Percentiles rank a stretch among this genome's conserved stretches.
Evolutionary conservation across 495 filamentous ascomycete species (phyloP).

Genomic region (Hyaloscypha bicolor): DNA sequence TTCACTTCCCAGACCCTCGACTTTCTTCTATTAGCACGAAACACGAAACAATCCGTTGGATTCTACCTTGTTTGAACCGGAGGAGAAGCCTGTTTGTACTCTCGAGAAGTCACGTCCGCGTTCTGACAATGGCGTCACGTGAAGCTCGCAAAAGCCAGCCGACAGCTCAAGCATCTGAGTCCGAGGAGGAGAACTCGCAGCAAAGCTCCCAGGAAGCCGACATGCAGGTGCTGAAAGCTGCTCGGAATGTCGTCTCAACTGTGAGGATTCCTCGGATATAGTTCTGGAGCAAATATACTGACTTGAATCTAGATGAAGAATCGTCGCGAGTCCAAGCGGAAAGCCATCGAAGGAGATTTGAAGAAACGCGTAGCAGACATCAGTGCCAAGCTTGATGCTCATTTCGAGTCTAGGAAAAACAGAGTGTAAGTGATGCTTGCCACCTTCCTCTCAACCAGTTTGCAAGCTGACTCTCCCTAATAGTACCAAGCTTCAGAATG

Average conservation of each 20-base stretch:
- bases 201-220: slow-evolving; percentile 23
- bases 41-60: not conserved
- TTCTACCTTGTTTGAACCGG: too few species aligned
- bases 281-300: not conserved
- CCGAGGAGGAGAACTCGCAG: slow-evolving; percentile 17
- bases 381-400: slow-evolving; percentile 22
- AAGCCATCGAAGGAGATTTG: slow-evolving; percentile 30
- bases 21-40: not conserved
- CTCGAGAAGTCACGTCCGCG: not conserved
- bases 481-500: slow-evolving; percentile 25
- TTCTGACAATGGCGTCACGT: slow-evolving; percentile 20
- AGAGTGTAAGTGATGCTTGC: slow-evolving; percentile 25
- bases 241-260: slow-evolving; percentile 25
- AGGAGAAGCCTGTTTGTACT: not conserved
- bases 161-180: slow-evolving; percentile 10
- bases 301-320: slow-evolving; percentile 30
- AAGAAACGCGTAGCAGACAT: slow-evolving; percentile 29
- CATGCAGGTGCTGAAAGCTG: slow-evolving; percentile 22
- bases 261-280: not conserved
- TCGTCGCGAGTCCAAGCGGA: slow-evolving; percentile 31
- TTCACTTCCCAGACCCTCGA: not conserved
- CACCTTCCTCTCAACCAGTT: not conserved
- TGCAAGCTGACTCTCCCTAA: not conserved
- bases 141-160: slow-evolving; percentile 16
- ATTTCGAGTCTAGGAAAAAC: slow-evolving; percentile 21